A percentile compares a stretch with the other conserved stretches of the same genome.
These are phyloP conservation scores for Spizellomyces sp. DNA, from an alignment of 192 early-diverging fungal species.

Conservation along the genomic window DNA sequence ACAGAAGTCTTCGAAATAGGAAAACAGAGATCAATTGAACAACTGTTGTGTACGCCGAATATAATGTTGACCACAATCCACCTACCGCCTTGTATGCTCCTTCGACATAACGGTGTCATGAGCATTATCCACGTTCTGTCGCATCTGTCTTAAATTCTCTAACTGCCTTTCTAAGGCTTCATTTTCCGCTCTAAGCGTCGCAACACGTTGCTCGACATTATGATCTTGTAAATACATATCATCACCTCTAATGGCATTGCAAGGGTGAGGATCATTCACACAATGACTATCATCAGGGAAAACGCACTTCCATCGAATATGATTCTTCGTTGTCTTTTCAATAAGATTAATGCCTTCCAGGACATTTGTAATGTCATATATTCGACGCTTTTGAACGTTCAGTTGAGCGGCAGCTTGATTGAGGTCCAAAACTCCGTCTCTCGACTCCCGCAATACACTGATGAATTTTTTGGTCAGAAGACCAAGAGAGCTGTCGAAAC, in stretches of 20 bases:
- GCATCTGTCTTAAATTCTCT: neutral
- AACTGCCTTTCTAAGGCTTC: conserved; percentile 23
- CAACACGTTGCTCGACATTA: conserved; percentile 2
- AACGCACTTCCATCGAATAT: conserved; percentile 71
- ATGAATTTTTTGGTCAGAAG: conserved; percentile 66
- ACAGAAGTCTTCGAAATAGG: conserved; percentile 7
- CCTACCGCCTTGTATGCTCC: conserved; percentile 8
- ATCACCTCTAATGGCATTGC: neutral
- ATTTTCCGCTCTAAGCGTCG: conserved; percentile 8
- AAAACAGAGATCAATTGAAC: neutral
- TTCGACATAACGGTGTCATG: conserved; percentile 13
- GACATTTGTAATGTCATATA: conserved; percentile 73
- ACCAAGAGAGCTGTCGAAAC: conserved; percentile 63
- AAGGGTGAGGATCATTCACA: too few species aligned
- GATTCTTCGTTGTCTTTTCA: conserved; percentile 70
- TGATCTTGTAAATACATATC: conserved; percentile 11
- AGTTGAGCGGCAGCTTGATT: conserved; percentile 60
- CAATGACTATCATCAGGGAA: neutral
- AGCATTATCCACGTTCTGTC: conserved; percentile 1
- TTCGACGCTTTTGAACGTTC: conserved; percentile 67
- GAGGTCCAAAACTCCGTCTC: conserved; percentile 59
- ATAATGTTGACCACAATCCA: neutral
- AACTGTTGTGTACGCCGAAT: neutral
- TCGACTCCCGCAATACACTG: conserved; percentile 45
- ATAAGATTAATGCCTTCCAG: conserved; percentile 67